These are phyloP conservation scores for Suillus fuscotomentosus DNA, from an alignment of 768 basidiomycete species.

Conservation along the genomic window DNA sequence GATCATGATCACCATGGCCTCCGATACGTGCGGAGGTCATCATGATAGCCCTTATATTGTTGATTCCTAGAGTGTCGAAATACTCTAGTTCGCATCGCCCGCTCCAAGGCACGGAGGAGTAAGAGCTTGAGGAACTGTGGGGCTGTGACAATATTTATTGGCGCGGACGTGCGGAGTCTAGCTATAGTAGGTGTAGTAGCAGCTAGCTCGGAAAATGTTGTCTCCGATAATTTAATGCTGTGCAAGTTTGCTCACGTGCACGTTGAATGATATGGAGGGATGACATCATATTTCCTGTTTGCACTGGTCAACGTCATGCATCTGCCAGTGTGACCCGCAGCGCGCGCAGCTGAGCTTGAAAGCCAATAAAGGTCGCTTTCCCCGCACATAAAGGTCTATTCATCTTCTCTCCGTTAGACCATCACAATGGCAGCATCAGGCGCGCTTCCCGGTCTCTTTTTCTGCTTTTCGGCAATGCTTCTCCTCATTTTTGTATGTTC, in stretches of 20 bases:
- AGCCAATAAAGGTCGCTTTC: background rate
- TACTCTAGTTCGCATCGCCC: background rate
- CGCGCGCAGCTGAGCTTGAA: background rate
- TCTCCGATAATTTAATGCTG: background rate
- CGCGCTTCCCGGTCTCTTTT: conserved; percentile 67
- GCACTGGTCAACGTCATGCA: background rate
- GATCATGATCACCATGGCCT: background rate
- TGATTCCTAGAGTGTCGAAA: background rate
- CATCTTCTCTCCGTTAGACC: background rate
- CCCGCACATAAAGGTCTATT: background rate
- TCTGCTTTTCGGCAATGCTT: conserved; percentile 69
- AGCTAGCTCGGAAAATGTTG: no score
- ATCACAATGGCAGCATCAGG: conserved; percentile 50
- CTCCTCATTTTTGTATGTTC: conserved; percentile 65
- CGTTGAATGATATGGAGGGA: background rate
- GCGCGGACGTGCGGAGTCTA: no score
- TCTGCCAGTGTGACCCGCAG: background rate
- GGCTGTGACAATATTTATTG: no score
- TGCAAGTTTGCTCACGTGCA: background rate
- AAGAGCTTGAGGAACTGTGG: no score
- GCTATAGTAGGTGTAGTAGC: no score
- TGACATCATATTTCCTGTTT: background rate
- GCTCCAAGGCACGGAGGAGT: background rate
- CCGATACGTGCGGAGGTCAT: background rate
- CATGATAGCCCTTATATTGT: background rate